phyloP scores from a whole-genome alignment of 768 basidiomycete genomes.

The Hygrocybe punicea region DNA sequence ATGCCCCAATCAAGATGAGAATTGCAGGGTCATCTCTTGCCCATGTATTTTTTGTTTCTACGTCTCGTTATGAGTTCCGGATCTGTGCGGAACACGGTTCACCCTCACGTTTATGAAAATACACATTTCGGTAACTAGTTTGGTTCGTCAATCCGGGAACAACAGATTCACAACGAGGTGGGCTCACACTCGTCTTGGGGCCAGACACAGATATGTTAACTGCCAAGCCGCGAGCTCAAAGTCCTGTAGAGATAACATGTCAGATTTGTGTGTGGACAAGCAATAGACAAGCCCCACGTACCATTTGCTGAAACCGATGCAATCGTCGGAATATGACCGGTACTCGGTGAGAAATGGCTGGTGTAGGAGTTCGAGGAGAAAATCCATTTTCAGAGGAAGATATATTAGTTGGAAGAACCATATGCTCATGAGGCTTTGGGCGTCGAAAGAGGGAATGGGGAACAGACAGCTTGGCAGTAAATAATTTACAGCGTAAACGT shows the following conservation, averaged over 20 bases:
- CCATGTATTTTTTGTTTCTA: conserved; percentile 98
- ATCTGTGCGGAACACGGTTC: not conserved
- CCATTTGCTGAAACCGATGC: conserved; percentile 86
- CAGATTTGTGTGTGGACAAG: not conserved
- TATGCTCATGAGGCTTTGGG: conserved; percentile 11
- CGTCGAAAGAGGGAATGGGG: conserved; percentile 13
- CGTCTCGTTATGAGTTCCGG: not conserved
- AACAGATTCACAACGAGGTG: conserved; percentile 10
- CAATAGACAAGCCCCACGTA: conserved; percentile 28
- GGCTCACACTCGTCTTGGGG: conserved; percentile 84
- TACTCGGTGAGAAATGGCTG: conserved; percentile 51
- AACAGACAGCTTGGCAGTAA: not conserved
- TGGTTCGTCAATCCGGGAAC: conserved; percentile 14
- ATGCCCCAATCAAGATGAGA: conserved; percentile 77
- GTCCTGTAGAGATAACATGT: conserved; percentile 52
- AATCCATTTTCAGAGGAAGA: conserved; percentile 21
- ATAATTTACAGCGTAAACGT: not conserved
- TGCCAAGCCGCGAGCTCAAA: conserved; percentile 98
- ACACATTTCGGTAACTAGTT: conserved; percentile 86
- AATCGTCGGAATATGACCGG: conserved; percentile 79
- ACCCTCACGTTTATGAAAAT: conserved; percentile 88
- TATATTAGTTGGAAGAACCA: conserved; percentile 39
- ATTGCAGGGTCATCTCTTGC: conserved; percentile 97
- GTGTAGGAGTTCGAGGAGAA: conserved; percentile 30
- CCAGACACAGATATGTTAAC: conserved; percentile 87